Evolutionary conservation across 768 basidiomycete species (phyloP), one percentile per base, ranked within the genome.

Genomic region (Boletus rubroflammeus): DNA sequence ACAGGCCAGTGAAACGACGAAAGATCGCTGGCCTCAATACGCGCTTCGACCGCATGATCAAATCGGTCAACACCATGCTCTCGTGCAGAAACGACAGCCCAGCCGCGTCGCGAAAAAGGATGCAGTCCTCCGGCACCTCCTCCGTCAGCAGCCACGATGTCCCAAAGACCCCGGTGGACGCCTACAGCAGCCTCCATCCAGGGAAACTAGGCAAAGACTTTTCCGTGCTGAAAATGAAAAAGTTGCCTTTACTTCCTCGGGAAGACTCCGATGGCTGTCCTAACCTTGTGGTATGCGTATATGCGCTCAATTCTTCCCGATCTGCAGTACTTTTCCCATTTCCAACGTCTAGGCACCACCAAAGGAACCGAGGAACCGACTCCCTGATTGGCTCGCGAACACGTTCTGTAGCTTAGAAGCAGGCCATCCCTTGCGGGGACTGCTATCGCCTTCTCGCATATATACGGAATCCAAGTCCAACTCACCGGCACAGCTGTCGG

Each of bases 41-140:
- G 32, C 79, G 79, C 36, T 86, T 82, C 59, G 86, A 89, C 65
- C 75, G 75, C 41, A 89, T 90, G 87, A 70, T 88, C 29, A 75
- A 81, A 47, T 75, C 79, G 3, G 81, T 86, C 72, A 76, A 80
- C 50, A 57, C 71, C n/a, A 64, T 72, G 38, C 65, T 70, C 57
- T 61, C 69, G 50, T 41, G 54, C 47, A 40, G 55, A 49, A 61
- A 42, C 43, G 52, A 26, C 34, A 62, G 54, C 47, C 61, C 70
- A 41, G 58, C 50, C 42, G 28, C 19, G 39, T 61, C 57, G 48
- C 72, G 73, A 32, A 67, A 62, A 28, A 72, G 74, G 38, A 59
- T 66, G 9, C 61, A 64, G 32, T 81, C 78, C 23, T 72, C 73
- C 7, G 68, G 73, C 8, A 82, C 79, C 0, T 76, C 78, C 9